Evolutionary conservation across 2,329 filamentous ascomycete genomes (phyloP).

Genomic region (Trichoderma sp.): DNA sequence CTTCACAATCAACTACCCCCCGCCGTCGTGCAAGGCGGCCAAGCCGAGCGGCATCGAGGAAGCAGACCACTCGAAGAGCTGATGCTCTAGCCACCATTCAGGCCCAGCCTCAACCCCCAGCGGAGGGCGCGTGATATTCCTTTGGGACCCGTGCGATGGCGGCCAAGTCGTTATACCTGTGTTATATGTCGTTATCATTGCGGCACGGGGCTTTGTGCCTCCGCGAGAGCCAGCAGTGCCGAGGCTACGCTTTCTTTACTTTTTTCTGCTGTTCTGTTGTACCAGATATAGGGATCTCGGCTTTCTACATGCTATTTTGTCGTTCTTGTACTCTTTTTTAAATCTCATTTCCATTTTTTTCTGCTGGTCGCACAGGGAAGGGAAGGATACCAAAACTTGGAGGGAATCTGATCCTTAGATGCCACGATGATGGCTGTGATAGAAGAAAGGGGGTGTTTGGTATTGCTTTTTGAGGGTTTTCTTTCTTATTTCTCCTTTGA

Average conservation of each 20-base stretch:
- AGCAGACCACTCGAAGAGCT: constrained; percentile 23
- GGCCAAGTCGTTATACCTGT: too few species aligned
- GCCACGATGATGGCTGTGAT: constrained; percentile 16
- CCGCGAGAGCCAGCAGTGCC: too few species aligned
- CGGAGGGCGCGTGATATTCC: too few species aligned
- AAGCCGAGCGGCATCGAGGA: constrained; percentile 26
- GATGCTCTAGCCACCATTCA: background rate
- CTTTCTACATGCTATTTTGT: background rate
- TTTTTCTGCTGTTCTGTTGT: background rate
- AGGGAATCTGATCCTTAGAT: constrained; percentile 1
- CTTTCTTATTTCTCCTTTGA: background rate
- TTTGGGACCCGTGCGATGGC: too few species aligned
- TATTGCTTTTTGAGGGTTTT: background rate
- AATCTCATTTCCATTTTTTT: background rate
- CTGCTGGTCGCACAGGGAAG: constrained; percentile 15
- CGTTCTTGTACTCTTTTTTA: background rate
- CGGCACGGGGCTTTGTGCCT: too few species aligned
- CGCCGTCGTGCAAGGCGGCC: constrained; percentile 13
- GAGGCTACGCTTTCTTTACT: too few species aligned
- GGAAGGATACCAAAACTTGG: constrained; percentile 2
- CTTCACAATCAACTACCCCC: constrained; percentile 2
- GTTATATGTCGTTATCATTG: too few species aligned
- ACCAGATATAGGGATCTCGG: constrained; percentile 4
- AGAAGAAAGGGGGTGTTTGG: constrained; percentile 11
- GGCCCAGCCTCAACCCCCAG: background rate